Conservation (phyloP, 805 yeast genomes). For the Starmerella potacharoeniae region DNA sequence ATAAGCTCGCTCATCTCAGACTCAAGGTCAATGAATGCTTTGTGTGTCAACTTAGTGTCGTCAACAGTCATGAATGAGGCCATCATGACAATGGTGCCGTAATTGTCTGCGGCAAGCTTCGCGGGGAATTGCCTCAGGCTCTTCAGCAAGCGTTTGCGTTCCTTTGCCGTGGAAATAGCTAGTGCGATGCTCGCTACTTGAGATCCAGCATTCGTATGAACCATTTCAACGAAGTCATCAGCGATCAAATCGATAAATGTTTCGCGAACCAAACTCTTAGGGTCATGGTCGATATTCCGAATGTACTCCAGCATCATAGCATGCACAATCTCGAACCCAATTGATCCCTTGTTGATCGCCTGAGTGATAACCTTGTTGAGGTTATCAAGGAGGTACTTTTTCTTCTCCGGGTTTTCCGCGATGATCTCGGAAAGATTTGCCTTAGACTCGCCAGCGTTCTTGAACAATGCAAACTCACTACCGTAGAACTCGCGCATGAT, state of each 20-base stretch:
- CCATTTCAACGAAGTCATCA: slow-evolving; percentile 88
- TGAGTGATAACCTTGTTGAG: slow-evolving; percentile 74
- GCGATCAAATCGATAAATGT: slow-evolving; percentile 72
- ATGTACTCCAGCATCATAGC: slow-evolving; percentile 90
- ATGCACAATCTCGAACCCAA: slow-evolving; percentile 90
- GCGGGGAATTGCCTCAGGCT: slow-evolving; percentile 64
- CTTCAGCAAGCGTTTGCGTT: slow-evolving; percentile 68
- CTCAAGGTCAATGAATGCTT: slow-evolving; percentile 50
- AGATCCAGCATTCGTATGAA: slow-evolving; percentile 89
- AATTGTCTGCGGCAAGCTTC: slow-evolving; percentile 69
- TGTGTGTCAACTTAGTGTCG: slow-evolving; percentile 75
- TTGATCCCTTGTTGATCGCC: slow-evolving; percentile 87
- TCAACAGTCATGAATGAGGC: slow-evolving; percentile 78
- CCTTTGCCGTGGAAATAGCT: slow-evolving; percentile 81
- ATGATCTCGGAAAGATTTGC: slow-evolving; percentile 56
- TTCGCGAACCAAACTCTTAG: slow-evolving; percentile 40
- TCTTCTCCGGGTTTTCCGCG: slow-evolving; percentile 61
- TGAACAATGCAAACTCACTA: slow-evolving; percentile 82
- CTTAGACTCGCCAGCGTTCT: slow-evolving; percentile 54
- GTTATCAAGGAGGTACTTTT: slow-evolving; percentile 61
- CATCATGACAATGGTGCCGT: slow-evolving; percentile 71
- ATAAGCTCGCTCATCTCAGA: slow-evolving; percentile 42
- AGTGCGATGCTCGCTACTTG: slow-evolving; percentile 77
- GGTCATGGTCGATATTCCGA: slow-evolving; percentile 51
- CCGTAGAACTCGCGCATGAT: slow-evolving; percentile 97